Percentiles rank a stretch among this genome's conserved stretches.
Conservation (phyloP, 208 protist genomes). For the Vickermania ingenoplastis region DNA sequence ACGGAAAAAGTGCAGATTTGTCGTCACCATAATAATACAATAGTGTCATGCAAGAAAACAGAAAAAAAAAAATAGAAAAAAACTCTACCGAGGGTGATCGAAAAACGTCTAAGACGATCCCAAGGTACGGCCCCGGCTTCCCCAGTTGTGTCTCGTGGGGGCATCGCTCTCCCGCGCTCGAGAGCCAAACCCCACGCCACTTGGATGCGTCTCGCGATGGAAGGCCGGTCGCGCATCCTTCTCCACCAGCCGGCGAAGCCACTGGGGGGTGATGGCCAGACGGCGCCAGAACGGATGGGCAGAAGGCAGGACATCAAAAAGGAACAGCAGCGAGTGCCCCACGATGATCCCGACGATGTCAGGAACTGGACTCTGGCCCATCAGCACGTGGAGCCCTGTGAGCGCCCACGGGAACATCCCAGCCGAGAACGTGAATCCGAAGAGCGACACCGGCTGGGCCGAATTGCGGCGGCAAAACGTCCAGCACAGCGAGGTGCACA, state of each 20-base stretch:
- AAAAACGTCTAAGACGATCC: too few species aligned
- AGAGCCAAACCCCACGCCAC: not conserved
- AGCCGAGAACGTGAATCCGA: constrained; percentile 70
- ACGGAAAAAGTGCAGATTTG: too few species aligned
- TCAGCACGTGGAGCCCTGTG: constrained; percentile 58
- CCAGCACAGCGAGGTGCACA: constrained; percentile 78
- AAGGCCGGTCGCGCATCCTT: not conserved
- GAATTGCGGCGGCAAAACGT: constrained; percentile 85
- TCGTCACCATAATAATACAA: too few species aligned
- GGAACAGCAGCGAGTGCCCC: constrained; percentile 73
- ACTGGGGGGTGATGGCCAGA: constrained; percentile 42
- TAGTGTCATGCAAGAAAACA: too few species aligned
- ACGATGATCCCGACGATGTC: constrained; percentile 63
- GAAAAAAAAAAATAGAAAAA: too few species aligned
- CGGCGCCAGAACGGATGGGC: constrained; percentile 20
- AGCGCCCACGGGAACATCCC: constrained; percentile 78
- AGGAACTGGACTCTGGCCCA: constrained; percentile 39
- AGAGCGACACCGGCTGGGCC: constrained; percentile 41
- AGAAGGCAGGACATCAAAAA: constrained; percentile 56
- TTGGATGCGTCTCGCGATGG: not conserved
- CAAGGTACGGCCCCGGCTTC: too few species aligned
- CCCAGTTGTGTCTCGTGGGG: too few species aligned
- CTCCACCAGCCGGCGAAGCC: constrained; percentile 27
- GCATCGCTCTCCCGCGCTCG: too few species aligned
- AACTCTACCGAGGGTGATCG: too few species aligned